Evolutionary conservation across 108 stramenopile genomes (phyloP).

Genomic region (Epithemia pelagica): DNA sequence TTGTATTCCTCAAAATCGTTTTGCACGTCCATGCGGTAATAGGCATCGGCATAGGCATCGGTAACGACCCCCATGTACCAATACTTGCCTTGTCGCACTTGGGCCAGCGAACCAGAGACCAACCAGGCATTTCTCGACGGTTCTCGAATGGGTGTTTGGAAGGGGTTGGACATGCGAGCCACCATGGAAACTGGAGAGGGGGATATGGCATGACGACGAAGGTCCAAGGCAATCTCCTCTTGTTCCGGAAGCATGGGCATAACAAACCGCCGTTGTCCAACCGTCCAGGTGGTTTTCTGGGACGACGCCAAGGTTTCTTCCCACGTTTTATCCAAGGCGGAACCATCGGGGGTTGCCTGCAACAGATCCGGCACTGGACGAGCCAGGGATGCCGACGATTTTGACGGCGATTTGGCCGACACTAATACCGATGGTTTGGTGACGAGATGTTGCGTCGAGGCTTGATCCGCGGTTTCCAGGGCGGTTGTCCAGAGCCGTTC

Average conservation of each 20-base stretch:
- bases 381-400: not conserved
- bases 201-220: not conserved
- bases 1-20: not conserved
- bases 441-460: too few species aligned
- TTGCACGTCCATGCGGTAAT: not conserved
- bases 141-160: not conserved
- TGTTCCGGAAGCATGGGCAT: too few species aligned
- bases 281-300: not conserved
- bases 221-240: not conserved
- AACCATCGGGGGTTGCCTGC: not conserved
- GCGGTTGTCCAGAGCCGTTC: too few species aligned
- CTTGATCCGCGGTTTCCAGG: too few species aligned
- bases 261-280: too few species aligned
- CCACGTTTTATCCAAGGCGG: not conserved
- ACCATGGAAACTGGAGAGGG: not conserved
- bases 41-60: not conserved
- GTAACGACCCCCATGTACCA: not conserved
- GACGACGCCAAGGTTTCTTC: not conserved
- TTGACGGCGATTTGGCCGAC: too few species aligned
- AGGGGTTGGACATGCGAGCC: not conserved
- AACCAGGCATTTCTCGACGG: too few species aligned
- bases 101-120: not conserved
- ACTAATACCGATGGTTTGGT: too few species aligned
- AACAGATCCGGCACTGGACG: too few species aligned
- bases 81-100: not conserved